Evolutionary conservation across 2,329 filamentous ascomycete species (phyloP).

Genomic region (Acephala macrosclerotiorum): DNA sequence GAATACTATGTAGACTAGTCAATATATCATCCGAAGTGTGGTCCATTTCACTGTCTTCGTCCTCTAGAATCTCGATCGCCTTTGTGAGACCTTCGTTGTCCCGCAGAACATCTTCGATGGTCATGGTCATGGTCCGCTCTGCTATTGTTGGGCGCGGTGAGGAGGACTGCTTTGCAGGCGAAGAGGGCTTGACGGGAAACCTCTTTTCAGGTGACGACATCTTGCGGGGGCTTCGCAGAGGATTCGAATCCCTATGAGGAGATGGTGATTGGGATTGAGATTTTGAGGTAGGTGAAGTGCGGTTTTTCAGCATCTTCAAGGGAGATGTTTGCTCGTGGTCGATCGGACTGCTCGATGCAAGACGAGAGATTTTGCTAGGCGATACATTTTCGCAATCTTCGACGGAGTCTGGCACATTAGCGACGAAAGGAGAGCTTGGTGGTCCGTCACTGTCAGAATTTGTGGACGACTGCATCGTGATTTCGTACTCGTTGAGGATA

Average conservation of each 20-base stretch:
- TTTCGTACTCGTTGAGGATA: conserved; percentile 37
- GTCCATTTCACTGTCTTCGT: conserved; percentile 46
- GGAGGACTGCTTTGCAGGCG: conserved; percentile 29
- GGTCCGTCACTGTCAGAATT: conserved; percentile 37
- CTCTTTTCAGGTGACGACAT: conserved; percentile 60
- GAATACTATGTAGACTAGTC: conserved; percentile 42
- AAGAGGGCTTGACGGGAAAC: conserved; percentile 64
- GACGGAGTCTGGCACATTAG: conserved; percentile 31
- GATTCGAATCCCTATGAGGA: conserved; percentile 31
- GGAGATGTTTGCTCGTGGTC: conserved; percentile 38
- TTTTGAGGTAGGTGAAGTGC: conserved; percentile 31
- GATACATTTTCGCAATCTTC: conserved; percentile 42
- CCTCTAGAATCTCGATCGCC: conserved; percentile 69
- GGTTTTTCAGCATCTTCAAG: conserved; percentile 42
- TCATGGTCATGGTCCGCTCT: conserved; percentile 44
- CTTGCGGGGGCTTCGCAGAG: conserved; percentile 53
- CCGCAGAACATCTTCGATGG: conserved; percentile 59
- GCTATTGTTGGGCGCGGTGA: conserved; percentile 34
- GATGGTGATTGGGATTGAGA: conserved; percentile 24
- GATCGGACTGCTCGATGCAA: conserved; percentile 36
- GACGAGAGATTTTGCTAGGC: conserved; percentile 36
- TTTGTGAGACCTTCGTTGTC: conserved; percentile 63
- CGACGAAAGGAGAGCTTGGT: conserved; percentile 43
- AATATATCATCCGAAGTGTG: conserved; percentile 41
- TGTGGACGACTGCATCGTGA: conserved; percentile 32